Evolutionary conservation across 1,284 basidiomycete genomes (phyloP).

Genomic region (Mycena sp.): DNA sequence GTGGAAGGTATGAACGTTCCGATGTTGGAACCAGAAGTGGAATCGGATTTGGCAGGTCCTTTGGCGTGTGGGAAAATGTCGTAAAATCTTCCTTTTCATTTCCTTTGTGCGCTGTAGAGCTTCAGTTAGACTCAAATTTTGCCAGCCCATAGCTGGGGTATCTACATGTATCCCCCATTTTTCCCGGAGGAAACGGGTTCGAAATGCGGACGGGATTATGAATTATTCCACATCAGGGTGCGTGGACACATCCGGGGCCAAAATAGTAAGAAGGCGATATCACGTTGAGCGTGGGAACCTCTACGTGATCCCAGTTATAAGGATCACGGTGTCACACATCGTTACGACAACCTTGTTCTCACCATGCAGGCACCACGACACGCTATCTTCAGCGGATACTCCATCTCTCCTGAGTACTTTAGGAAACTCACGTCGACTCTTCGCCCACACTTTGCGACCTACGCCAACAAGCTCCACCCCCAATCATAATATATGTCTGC

Average conservation of each 20-base stretch:
- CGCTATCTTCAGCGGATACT: too few species aligned
- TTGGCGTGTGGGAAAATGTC: neutral
- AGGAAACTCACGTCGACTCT: neutral
- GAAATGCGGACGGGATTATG: neutral
- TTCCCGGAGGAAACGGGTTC: neutral
- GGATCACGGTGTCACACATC: neutral
- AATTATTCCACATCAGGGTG: neutral
- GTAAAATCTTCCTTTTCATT: neutral
- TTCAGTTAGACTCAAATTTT: neutral
- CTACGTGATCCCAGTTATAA: too few species aligned
- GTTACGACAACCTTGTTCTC: neutral
- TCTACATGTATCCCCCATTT: neutral
- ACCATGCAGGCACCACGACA: slow-evolving; percentile 3
- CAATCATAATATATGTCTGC: slow-evolving; percentile 1
- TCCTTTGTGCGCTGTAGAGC: neutral
- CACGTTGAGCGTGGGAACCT: too few species aligned
- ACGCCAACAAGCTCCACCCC: neutral
- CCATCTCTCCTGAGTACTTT: too few species aligned
- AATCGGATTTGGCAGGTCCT: neutral
- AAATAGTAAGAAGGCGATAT: too few species aligned
- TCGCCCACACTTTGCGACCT: slow-evolving; percentile 1
- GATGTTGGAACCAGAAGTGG: neutral
- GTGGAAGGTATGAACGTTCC: neutral
- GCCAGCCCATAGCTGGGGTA: neutral
- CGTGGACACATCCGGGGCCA: too few species aligned